These are phyloP conservation scores for Castanea mollissima DNA, from an alignment of 306 rosid species.

Conservation along the genomic window DNA sequence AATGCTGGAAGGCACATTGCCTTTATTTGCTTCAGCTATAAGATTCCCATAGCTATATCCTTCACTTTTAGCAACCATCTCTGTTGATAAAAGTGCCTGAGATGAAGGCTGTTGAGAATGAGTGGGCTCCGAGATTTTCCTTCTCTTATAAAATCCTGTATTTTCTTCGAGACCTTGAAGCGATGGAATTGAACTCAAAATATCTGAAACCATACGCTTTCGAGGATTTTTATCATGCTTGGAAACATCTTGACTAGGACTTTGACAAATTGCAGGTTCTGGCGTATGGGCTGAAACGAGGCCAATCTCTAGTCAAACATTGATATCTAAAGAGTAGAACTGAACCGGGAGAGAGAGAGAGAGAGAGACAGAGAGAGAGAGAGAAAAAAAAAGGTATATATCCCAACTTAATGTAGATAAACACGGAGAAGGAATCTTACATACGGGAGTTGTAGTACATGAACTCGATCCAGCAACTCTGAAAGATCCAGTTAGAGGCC, in stretches of 20 bases:
- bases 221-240: constrained; percentile 59
- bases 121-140: constrained; percentile 52
- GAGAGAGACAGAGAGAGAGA: too few species aligned
- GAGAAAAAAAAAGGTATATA: neutral
- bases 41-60: constrained; percentile 71
- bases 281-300: constrained; percentile 62
- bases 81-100: constrained; percentile 44
- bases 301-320: constrained; percentile 32
- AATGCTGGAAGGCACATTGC: constrained; percentile 80
- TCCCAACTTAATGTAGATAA: constrained; percentile 18
- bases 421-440: constrained; percentile 66
- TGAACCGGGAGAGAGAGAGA: neutral
- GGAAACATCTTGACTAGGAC: constrained; percentile 46
- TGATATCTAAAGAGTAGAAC: neutral
- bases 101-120: constrained; percentile 43
- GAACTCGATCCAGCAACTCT: constrained; percentile 64
- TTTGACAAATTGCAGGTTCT: constrained; percentile 48
- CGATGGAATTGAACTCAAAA: constrained; percentile 80
- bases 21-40: constrained; percentile 83
- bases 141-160: constrained; percentile 55
- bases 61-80: constrained; percentile 54
- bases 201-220: constrained; percentile 74
- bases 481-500: constrained; percentile 44
- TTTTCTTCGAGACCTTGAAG: constrained; percentile 58
- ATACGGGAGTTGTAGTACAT: constrained; percentile 65